These are phyloP conservation scores for Podaxis sp. DNA, from an alignment of 768 basidiomycete species.

Conservation along the genomic window DNA sequence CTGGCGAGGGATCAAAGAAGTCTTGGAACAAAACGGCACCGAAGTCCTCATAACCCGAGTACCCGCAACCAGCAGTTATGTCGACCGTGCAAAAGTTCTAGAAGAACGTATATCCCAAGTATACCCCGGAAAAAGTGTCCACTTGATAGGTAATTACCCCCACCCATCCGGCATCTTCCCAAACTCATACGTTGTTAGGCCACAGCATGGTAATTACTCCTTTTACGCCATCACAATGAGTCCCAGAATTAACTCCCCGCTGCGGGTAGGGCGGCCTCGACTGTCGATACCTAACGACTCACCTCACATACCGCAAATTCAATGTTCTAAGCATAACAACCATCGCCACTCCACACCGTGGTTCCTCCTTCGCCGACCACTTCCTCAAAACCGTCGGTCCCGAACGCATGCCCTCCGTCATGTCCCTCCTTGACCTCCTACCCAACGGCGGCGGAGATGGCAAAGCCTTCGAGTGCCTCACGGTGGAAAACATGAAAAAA, in stretches of 20 bases:
- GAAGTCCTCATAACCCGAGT: conserved; percentile 94
- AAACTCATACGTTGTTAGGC: conserved; percentile 36
- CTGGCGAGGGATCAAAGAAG: conserved; percentile 97
- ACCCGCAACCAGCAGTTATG: conserved; percentile 86
- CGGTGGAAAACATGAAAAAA: conserved; percentile 76
- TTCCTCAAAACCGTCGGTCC: conserved; percentile 76
- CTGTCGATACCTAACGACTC: conserved; percentile 85
- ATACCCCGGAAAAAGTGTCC: conserved; percentile 83
- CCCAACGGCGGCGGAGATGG: conserved; percentile 96
- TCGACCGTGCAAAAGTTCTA: conserved; percentile 89
- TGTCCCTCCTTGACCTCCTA: conserved; percentile 76
- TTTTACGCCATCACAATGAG: neutral
- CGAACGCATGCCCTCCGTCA: conserved; percentile 63
- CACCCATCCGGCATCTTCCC: neutral
- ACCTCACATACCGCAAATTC: conserved; percentile 74
- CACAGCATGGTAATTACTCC: conserved; percentile 64
- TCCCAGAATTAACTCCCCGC: conserved; percentile 1
- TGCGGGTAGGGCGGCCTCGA: conserved; percentile 76
- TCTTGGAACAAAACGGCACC: conserved; percentile 81
- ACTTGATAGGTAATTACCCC: conserved; percentile 67
- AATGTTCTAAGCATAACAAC: conserved; percentile 86
- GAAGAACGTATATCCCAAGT: conserved; percentile 75
- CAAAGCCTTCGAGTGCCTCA: conserved; percentile 88
- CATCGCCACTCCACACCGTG: conserved; percentile 92
- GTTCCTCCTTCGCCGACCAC: conserved; percentile 91